A percentile compares a stretch with the other conserved stretches of the same genome.
phyloP scores from a whole-genome alignment of 164 flowering plant genomes.

The Stephania yunnanensis region DNA sequence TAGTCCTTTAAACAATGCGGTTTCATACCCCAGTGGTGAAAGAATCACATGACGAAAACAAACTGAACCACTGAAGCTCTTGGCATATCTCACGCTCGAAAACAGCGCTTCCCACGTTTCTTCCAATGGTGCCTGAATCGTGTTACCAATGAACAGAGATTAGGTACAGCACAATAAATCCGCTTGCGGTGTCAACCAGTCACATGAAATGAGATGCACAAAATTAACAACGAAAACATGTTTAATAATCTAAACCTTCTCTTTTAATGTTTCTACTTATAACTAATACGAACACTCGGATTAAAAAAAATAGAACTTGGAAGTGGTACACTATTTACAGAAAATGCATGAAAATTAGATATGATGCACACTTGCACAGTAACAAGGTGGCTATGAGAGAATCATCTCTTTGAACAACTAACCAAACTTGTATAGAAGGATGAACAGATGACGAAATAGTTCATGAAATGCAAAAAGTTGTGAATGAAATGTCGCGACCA shows the following conservation, averaged over 20 bases:
- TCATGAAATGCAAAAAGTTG: too few species aligned
- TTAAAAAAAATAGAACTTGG: too few species aligned
- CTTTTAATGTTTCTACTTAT: neutral
- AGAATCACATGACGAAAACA: conserved; percentile 87
- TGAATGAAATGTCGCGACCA: too few species aligned
- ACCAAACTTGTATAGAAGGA: too few species aligned
- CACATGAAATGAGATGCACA: neutral
- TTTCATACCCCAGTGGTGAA: conserved; percentile 89
- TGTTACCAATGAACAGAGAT: conserved; percentile 4
- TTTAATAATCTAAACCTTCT: neutral
- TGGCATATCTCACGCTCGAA: conserved; percentile 82
- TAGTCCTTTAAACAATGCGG: conserved; percentile 75
- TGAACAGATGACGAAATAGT: too few species aligned
- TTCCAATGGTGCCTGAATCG: conserved; percentile 69
- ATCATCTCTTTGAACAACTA: too few species aligned
- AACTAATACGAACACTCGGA: neutral
- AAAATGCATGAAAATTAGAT: too few species aligned
- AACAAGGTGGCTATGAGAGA: too few species aligned
- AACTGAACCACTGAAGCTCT: conserved; percentile 66
- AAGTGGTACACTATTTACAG: neutral
- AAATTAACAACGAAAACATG: neutral
- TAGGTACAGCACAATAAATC: neutral
- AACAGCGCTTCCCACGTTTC: conserved; percentile 87
- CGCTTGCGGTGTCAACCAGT: neutral
- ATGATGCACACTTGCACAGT: too few species aligned